Conservation (phyloP, 192 early-diverging fungal genomes). For the Dissophora ornata region DNA sequence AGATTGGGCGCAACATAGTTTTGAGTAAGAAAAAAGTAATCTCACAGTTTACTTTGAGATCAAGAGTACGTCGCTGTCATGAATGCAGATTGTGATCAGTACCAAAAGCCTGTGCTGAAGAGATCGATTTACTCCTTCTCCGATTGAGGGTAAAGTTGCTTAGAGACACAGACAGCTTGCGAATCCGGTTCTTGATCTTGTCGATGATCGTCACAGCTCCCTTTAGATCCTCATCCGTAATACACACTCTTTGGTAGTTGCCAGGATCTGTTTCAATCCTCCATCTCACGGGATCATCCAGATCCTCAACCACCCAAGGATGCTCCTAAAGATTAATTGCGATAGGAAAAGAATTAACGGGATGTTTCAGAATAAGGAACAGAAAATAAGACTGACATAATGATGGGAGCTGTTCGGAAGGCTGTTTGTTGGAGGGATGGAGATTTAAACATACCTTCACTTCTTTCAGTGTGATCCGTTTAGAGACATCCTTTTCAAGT, state of each 20-base stretch:
- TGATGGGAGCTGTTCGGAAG: too few species aligned
- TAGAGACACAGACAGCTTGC: constrained; percentile 57
- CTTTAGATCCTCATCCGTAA: constrained; percentile 87
- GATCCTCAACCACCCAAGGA: constrained; percentile 86
- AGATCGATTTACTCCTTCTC: constrained; percentile 42
- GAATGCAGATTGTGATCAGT: not conserved
- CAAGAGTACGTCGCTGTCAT: too few species aligned
- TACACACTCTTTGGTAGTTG: constrained; percentile 71
- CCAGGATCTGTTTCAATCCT: constrained; percentile 81
- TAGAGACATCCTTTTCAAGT: constrained; percentile 88
- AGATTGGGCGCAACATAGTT: too few species aligned
- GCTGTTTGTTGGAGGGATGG: too few species aligned
- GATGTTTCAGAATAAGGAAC: not conserved
- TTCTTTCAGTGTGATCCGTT: constrained; percentile 86
- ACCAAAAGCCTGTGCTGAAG: constrained; percentile 40
- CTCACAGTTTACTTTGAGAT: too few species aligned
- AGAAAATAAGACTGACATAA: not conserved
- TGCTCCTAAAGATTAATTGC: constrained; percentile 65
- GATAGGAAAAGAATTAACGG: not conserved
- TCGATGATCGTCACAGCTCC: constrained; percentile 74
- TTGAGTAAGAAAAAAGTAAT: too few species aligned
- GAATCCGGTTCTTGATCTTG: constrained; percentile 57
- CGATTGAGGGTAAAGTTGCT: constrained; percentile 52
- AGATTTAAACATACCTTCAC: constrained; percentile 70
- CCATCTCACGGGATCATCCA: constrained; percentile 77